Base-by-base conservation (phyloP, 2,329 filamentous ascomycete species). In the Lecanoromycetidae sp. region DNA sequence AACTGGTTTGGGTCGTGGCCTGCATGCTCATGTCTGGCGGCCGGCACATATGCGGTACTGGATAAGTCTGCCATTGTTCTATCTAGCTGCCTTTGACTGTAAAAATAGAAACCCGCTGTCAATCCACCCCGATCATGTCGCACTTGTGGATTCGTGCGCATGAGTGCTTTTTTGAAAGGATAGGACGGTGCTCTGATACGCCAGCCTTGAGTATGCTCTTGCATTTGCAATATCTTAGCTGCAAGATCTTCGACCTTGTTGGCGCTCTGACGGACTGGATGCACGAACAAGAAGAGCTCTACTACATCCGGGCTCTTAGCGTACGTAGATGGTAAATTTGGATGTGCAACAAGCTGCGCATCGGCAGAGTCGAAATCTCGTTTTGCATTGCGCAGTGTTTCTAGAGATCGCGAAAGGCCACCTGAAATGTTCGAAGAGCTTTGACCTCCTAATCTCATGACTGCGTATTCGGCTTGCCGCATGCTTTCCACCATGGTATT, bases 41-140 rank as follows among this genome's bases (percentile, higher is more conserved):
- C 33, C 5, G 63, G 62, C 33, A 61, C 57, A 43, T 63, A 65
- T 2, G 57, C 52, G 44, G 56, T 62, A n/a, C 58, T 55, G 19
- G 55, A 54, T 51, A 64, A 56, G 19, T 59, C 60, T 44, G 56
- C 56, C 60, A 65, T 61, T 9, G 53, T 61, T 36, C 44, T 40
- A 29, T 55, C 52, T 13, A 56, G 43, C 33, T 51, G 52, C 10
- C 13, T 36, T 44, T 57, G 57, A 23, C 54, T 64, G 61, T 57
- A 55, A 49, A 67, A 68, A 53, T 65, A 68, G 48, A 62, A 66
- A 26, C 72, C 72, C 4, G 74, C 74, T 4, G 75, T 76, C 17
- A 76, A 65, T 20, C 75, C 74, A 15, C 76, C 75, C 50, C 75
- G 66, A 55, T 79, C 76, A 53, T 79, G 76, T 26, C 74, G 65